Base-by-base conservation (phyloP, 1,284 basidiomycete genomes). In the Erythrobasidium hasegawianum region DNA sequence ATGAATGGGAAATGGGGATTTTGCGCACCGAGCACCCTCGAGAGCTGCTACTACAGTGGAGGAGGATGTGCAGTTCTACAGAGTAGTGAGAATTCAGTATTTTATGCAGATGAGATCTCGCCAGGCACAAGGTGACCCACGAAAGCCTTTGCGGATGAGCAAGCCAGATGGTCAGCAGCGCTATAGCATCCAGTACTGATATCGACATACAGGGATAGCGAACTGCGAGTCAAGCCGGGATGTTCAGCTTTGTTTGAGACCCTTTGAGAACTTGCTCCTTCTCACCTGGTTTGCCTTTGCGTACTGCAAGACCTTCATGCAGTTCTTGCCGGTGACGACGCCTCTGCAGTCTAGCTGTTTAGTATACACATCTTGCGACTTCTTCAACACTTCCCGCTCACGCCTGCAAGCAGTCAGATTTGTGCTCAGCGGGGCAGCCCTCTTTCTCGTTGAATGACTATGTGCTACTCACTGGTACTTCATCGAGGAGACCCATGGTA, bases 291-390 rank as follows among this genome's bases (percentile, higher is more conserved):
- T 77, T 75, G 86, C 83, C 76, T 86, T 86, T 39, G 90, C 90
- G 79, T 92, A 90, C 75, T 90, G 86, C 77, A 93, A 90, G 73
- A 95, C 81, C 79, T 89, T 90, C 79, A 88, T 85, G 74, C 88
- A 86, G 77, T 93, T 84, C 75, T 90, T 86, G 79, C 90, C 90
- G 72, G 88, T 89, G 74, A 94, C 79, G 71, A 94, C 90, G 75
- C 90, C 90, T 18, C 70, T 72, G 61, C 26, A 14, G 26, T n/a
- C 38, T 26, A 33, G 3, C 4, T n/a, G 3, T 2, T 39, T 26
- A 40, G n/a, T 13, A 38, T 24, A n/a, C 54, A 38, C 3, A n/a
- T 18, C 11, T 56, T 24, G 9, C 27, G 33, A 18, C 10, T 3
- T n/a, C 5, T 38, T 14, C 18, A 3, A 18, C 3, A 20, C 8